Percentiles rank a stretch among this genome's conserved stretches.
These are phyloP conservation scores for Phytophthora litchii DNA, from an alignment of 352 stramenopile species.

Conservation along the genomic window DNA sequence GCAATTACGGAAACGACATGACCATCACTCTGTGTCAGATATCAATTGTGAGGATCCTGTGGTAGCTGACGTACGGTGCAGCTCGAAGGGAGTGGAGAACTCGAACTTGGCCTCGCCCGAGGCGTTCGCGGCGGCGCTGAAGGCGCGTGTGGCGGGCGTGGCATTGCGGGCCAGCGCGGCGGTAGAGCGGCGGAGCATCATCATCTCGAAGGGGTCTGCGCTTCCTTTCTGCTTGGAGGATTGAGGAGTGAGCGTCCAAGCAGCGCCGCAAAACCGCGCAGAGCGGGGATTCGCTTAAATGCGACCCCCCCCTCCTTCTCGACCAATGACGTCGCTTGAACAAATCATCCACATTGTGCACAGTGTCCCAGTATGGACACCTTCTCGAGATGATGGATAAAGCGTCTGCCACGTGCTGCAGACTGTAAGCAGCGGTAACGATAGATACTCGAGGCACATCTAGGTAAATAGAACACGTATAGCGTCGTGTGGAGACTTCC, in stretches of 20 bases:
- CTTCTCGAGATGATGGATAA: conserved; percentile 27
- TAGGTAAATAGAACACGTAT: not conserved
- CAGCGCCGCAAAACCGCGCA: conserved; percentile 27
- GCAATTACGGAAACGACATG: conserved; percentile 8
- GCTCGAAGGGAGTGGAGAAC: conserved; percentile 73
- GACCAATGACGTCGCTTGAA: conserved; percentile 34
- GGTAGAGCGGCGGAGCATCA: conserved; percentile 72
- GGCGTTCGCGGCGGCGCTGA: conserved; percentile 61
- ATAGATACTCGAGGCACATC: not conserved
- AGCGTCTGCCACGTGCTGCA: not conserved
- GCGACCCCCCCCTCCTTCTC: conserved; percentile 13
- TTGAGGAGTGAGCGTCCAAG: conserved; percentile 36
- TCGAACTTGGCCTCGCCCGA: conserved; percentile 76
- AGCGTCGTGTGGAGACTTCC: not conserved
- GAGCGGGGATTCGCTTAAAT: conserved; percentile 18
- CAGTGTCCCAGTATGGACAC: conserved; percentile 3
- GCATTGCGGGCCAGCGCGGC: conserved; percentile 44
- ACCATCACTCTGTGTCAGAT: conserved; percentile 15
- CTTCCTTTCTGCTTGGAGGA: conserved; percentile 56
- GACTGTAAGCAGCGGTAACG: not conserved
- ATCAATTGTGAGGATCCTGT: not conserved
- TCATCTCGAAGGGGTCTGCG: conserved; percentile 25
- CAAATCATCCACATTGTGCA: conserved; percentile 32
- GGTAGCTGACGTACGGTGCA: conserved; percentile 61
- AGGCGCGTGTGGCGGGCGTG: conserved; percentile 47